phyloP scores from a whole-genome alignment of 108 stramenopile species.

The Stephanodiscus triporus region DNA sequence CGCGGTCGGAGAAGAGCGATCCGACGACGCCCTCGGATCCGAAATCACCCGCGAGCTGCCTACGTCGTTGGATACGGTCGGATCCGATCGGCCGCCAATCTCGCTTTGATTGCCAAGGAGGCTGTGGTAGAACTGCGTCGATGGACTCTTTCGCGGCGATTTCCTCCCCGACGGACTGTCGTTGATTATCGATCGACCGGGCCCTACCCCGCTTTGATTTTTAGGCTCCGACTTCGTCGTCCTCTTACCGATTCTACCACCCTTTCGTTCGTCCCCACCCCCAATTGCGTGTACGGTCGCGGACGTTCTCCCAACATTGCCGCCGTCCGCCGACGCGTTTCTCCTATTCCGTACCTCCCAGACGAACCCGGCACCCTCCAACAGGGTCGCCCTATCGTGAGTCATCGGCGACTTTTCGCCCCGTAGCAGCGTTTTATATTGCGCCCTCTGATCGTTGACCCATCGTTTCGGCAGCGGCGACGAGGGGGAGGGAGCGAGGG shows the following conservation, averaged over 20 bases:
- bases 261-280: neutral
- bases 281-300: neutral
- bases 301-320: neutral
- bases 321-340: neutral
- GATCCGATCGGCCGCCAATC: neutral
- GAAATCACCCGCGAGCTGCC: no score
- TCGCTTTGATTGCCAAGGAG: neutral
- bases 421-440: slow-evolving; percentile 10
- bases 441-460: slow-evolving; percentile 12
- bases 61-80: neutral
- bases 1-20: no score
- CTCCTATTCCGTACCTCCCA: slow-evolving; percentile 12
- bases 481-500: neutral
- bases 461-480: slow-evolving; percentile 16
- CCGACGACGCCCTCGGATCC: no score
- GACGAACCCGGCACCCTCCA: slow-evolving; percentile 19
- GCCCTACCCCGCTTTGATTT: neutral
- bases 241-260: neutral
- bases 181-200: neutral
- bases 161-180: neutral
- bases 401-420: slow-evolving; percentile 21
- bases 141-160: slow-evolving; percentile 14
- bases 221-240: neutral
- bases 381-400: neutral
- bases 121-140: slow-evolving; percentile 10